Conservation (phyloP, 164 flowering plant genomes). For the Paratinospora sagittata region DNA sequence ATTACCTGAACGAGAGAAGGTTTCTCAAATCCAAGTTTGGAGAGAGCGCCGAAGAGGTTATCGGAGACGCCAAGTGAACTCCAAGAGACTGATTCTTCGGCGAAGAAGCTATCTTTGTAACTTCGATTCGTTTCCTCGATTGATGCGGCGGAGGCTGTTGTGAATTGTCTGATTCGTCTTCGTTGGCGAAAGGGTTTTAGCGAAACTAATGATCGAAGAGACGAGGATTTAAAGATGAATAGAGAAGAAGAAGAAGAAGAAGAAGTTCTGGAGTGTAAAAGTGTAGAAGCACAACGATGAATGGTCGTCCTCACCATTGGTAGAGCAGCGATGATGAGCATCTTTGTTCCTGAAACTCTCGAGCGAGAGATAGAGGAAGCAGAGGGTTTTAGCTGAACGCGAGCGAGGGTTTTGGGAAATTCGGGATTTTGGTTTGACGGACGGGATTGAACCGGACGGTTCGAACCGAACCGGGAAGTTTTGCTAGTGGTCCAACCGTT, state of each 20-base stretch:
- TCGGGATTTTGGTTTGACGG: no score
- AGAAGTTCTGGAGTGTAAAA: not conserved
- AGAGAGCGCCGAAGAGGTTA: conserved; percentile 48
- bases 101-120: conserved; percentile 43
- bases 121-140: conserved; percentile 8
- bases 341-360: no score
- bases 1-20: conserved; percentile 80
- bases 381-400: not conserved
- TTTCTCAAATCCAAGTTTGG: conserved; percentile 43
- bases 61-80: conserved; percentile 66
- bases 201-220: not conserved
- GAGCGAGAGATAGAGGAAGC: not conserved
- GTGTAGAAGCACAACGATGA: not conserved
- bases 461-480: no score
- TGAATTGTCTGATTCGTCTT: conserved; percentile 22
- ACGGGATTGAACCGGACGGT: no score
- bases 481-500: no score
- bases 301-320: not conserved
- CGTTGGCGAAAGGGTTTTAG: not conserved
- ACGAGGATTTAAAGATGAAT: not conserved
- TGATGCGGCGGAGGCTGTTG: conserved; percentile 22
- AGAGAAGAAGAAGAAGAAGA: not conserved
- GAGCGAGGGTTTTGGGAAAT: not conserved
- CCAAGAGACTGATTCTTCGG: conserved; percentile 71
- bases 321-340: not conserved